phyloP scores from a whole-genome alignment of 495 filamentous ascomycete genomes.

The Aspergillus avenaceus region DNA sequence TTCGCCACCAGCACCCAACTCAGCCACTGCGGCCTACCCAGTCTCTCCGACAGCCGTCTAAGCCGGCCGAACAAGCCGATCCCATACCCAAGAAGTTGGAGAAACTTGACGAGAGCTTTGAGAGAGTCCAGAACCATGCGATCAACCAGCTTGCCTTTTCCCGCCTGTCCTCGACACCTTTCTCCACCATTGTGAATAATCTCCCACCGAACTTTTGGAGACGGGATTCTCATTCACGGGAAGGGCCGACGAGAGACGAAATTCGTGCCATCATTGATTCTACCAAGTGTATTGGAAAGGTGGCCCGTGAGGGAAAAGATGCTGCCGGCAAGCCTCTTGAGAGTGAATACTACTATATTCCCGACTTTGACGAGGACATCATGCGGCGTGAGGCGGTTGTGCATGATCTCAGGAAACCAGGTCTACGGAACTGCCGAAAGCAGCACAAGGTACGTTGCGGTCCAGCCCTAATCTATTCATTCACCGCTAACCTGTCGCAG shows the following conservation, averaged over 20 bases:
- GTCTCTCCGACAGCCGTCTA: slow-evolving; percentile 32
- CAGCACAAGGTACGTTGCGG: slow-evolving; percentile 79
- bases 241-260: slow-evolving; percentile 53
- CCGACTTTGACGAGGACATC: slow-evolving; percentile 80
- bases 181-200: slow-evolving; percentile 81
- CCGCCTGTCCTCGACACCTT: slow-evolving; percentile 84
- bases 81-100: slow-evolving; percentile 25
- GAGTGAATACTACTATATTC: slow-evolving; percentile 96
- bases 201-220: slow-evolving; percentile 65
- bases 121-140: slow-evolving; percentile 66
- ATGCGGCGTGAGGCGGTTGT: slow-evolving; percentile 78
- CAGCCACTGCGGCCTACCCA: slow-evolving; percentile 35
- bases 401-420: slow-evolving; percentile 79
- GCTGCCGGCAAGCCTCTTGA: slow-evolving; percentile 91
- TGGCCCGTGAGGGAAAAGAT: slow-evolving; percentile 88
- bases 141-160: slow-evolving; percentile 96
- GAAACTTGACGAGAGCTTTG: slow-evolving; percentile 30
- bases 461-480: neutral
- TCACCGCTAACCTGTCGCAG: slow-evolving; percentile 39
- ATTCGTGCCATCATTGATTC: slow-evolving; percentile 66
- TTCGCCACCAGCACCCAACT: slow-evolving; percentile 25
- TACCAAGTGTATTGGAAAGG: slow-evolving; percentile 77
- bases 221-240: slow-evolving; percentile 34
- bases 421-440: slow-evolving; percentile 82
- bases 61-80: slow-evolving; percentile 21